Conservation (phyloP, 1,139 yeast species). For the Suhomyces taliae region DNA sequence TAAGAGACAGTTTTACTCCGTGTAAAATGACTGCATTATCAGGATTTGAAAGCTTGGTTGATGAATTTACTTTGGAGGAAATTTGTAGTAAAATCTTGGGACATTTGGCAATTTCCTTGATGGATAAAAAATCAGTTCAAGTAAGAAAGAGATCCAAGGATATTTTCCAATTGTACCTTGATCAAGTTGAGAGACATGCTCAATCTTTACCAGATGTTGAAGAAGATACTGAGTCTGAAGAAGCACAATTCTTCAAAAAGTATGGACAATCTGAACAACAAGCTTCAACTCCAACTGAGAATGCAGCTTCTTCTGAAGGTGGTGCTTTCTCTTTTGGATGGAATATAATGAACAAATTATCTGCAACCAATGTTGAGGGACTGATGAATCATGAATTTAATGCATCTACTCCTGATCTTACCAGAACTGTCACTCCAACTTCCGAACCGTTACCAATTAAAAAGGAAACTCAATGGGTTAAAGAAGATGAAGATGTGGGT, state of each 20-base stretch:
- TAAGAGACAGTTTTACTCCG: constrained; percentile 77
- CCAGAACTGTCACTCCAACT: constrained; percentile 27
- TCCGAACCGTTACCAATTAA: constrained; percentile 11
- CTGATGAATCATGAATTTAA: constrained; percentile 39
- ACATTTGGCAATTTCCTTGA: constrained; percentile 77
- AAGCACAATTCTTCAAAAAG: constrained; percentile 32
- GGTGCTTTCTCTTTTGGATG: constrained; percentile 32
- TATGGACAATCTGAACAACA: constrained; percentile 15
- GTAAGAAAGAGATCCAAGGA: constrained; percentile 73
- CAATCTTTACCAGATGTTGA: constrained; percentile 50
- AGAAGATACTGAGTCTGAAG: constrained; percentile 36
- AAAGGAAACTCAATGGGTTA: constrained; percentile 1
- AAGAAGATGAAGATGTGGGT: constrained; percentile 8
- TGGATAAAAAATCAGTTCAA: constrained; percentile 65
- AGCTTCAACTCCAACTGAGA: background rate
- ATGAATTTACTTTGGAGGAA: constrained; percentile 70
- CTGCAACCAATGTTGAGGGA: constrained; percentile 33
- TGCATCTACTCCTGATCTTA: constrained; percentile 44
- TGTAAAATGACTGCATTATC: constrained; percentile 76
- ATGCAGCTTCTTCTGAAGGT: constrained; percentile 4
- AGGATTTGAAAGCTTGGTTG: constrained; percentile 67
- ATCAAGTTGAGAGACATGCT: constrained; percentile 65
- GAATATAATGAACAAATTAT: constrained; percentile 39
- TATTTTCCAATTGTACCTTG: constrained; percentile 64
- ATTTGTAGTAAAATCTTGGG: constrained; percentile 83